phyloP scores from a whole-genome alignment of 805 yeast genomes.

The Candida chilensis region DNA sequence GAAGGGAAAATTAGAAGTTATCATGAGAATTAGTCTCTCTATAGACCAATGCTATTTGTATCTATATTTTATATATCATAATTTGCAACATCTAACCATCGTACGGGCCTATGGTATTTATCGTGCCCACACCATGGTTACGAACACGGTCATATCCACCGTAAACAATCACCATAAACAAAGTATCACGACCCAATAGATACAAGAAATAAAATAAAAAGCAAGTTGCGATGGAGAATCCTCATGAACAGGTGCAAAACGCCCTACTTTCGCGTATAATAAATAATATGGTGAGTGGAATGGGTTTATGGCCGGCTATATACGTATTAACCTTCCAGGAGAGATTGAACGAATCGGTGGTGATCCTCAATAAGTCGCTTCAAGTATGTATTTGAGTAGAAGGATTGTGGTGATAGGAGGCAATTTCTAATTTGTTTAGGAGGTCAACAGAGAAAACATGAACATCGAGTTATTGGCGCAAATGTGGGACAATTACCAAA shows the following conservation, averaged over 20 bases:
- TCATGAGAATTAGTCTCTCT: no score
- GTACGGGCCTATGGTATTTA: no score
- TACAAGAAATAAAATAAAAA: no score
- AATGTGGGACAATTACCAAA: conserved; percentile 72
- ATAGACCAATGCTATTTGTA: no score
- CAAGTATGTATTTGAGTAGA: conserved; percentile 13
- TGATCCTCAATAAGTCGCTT: conserved; percentile 51
- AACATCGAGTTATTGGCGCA: conserved; percentile 65
- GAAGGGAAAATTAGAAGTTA: no score
- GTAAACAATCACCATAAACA: no score
- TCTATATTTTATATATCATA: no score
- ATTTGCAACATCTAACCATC: no score
- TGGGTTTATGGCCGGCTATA: background rate
- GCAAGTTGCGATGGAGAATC: conserved; percentile 83
- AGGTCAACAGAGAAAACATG: conserved; percentile 57
- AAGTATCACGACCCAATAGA: no score
- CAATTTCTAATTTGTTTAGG: conserved; percentile 5
- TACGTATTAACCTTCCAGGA: conserved; percentile 28
- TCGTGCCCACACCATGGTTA: no score
- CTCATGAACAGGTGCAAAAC: conserved; percentile 75
- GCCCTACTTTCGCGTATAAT: conserved; percentile 71
- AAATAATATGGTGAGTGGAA: conserved; percentile 56
- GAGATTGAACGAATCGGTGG: conserved; percentile 62
- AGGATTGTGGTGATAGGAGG: background rate
- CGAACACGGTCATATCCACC: no score